Conservation (phyloP, 164 flowering plant genomes). For the Tetrastigma voinierianum region DNA sequence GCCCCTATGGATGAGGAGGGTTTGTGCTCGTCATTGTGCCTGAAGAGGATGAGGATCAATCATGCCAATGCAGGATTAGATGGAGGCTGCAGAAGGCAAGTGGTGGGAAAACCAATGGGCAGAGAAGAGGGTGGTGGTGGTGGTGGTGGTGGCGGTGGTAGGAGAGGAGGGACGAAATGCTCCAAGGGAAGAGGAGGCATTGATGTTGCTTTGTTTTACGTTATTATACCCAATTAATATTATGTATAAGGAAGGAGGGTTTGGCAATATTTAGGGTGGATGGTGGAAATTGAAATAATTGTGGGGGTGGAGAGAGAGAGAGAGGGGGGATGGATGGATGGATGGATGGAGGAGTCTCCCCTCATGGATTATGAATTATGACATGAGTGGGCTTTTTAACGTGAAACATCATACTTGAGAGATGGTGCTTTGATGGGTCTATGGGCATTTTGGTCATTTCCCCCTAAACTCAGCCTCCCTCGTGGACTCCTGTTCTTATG, state of each 20-base stretch:
- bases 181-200: neutral
- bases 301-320: neutral
- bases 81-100: too few relatives aligned
- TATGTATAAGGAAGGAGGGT: neutral
- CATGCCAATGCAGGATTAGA: too few relatives aligned
- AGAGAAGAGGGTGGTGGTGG: too few relatives aligned
- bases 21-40: too few relatives aligned
- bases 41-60: too few relatives aligned
- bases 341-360: slow-evolving; percentile 7
- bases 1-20: too few relatives aligned
- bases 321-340: slow-evolving; percentile 1
- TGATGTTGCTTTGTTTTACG: slow-evolving; percentile 22
- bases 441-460: slow-evolving; percentile 20
- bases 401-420: slow-evolving; percentile 42
- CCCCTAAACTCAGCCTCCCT: slow-evolving; percentile 3
- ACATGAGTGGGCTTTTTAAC: slow-evolving; percentile 14
- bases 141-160: too few relatives aligned
- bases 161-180: too few relatives aligned
- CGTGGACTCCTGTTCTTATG: slow-evolving; percentile 27
- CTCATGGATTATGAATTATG: slow-evolving; percentile 46
- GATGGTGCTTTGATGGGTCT: slow-evolving; percentile 18
- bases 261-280: slow-evolving; percentile 17
- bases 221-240: slow-evolving; percentile 13
- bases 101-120: too few relatives aligned
- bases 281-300: slow-evolving; percentile 13